Base-by-base conservation (phyloP, 73 alveolate genomes). In the Paramecium octaurelia region DNA sequence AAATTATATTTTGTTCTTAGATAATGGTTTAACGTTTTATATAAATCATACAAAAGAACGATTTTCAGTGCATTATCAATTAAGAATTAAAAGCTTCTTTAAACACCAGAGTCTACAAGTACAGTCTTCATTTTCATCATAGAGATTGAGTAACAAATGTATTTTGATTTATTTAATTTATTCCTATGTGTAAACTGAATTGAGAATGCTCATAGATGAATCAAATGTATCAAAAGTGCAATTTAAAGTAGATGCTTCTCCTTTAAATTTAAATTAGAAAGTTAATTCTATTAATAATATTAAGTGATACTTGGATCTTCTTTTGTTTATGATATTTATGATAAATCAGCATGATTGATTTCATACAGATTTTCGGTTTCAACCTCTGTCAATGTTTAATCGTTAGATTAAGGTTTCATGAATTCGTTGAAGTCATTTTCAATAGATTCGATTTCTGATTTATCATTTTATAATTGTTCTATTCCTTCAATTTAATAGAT, bases 101-200 rank as follows among this genome's bases (percentile, higher is more conserved):
- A 70, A 70, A 70, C 86, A 70, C 86, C 86, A 70, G 16, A 70
- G 86, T 70, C 86, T 70, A 70, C 86, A 70, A 9, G 46, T 11
- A 1, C 59, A 31, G 9, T 70, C 86, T 70, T 70, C 86, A 70
- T 70, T 70, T 70, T 27, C 54, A 70, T 70, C 86, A 70, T 70
- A 70, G 35, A 70, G 54, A 70, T 70, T 70, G 6, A 70, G 59
- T 11, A 70, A 6, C 12, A 70, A 34, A 34, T 70, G 86, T 12
- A 29, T 70, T 70, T 70, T 70, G 14, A 70, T 70, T 70, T 70
- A 70, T 31, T 31, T 70, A 18, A 70, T 70, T 24, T 70, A 34
- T 10, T 70, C 59, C 34, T 6, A 20, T 70, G 86, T 31, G 9
- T 70, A 34, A 31, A 23, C 34, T 70, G 86, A 29, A 14, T 27